Conservation (phyloP, 169 alveolate genomes). For the Theileria parva region DNA sequence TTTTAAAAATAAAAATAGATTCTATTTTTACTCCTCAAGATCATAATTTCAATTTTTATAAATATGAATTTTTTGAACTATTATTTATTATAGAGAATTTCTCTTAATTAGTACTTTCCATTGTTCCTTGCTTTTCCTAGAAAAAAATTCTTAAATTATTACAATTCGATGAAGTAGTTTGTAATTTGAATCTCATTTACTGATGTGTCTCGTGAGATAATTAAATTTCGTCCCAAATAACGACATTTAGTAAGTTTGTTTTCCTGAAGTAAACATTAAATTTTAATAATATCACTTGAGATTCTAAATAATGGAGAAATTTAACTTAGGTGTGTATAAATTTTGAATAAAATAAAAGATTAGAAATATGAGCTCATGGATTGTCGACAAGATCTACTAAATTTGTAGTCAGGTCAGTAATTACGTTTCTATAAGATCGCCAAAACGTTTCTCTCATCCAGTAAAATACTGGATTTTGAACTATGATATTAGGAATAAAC, state of each 20-base stretch:
- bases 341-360: not conserved
- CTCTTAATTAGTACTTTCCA: not conserved
- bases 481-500: not conserved
- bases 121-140: not conserved
- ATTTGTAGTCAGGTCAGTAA: not conserved
- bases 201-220: not conserved
- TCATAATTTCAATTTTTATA: too few relatives aligned
- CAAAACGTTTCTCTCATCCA: not conserved
- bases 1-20: too few relatives aligned
- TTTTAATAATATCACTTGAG: not conserved
- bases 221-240: not conserved
- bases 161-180: not conserved
- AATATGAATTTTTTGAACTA: too few relatives aligned
- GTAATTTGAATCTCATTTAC: not conserved
- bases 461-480: not conserved
- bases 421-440: not conserved
- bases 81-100: not conserved
- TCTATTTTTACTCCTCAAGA: not conserved
- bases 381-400: not conserved
- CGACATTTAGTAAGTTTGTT: not conserved
- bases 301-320: not conserved
- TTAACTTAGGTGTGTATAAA: not conserved
- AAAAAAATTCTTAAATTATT: too few relatives aligned
- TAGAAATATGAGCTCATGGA: not conserved
- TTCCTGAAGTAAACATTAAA: not conserved